Percentiles rank a stretch among this genome's conserved stretches.
These are phyloP conservation scores for Colletotrichum spaethianum DNA, from an alignment of 2,329 filamentous ascomycete genomes.

Conservation along the genomic window DNA sequence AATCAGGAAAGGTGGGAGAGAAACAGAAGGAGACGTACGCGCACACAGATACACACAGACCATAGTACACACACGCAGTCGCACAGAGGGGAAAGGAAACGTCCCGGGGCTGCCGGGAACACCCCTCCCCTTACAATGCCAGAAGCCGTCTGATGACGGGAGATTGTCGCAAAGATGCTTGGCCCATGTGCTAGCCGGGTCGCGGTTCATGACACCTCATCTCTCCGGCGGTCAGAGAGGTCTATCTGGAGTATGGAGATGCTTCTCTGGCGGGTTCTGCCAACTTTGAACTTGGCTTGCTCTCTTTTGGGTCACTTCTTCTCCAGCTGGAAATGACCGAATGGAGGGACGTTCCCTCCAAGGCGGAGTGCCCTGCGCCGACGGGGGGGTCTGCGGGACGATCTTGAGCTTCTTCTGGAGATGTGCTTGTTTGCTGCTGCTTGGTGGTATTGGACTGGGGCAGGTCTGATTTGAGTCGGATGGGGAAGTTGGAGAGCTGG, in stretches of 20 bases:
- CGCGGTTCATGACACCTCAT: constrained; percentile 13
- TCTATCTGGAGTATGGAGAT: background rate
- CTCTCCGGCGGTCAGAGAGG: constrained; percentile 10
- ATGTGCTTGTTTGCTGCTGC: background rate
- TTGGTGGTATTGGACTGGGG: background rate
- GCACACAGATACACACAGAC: background rate
- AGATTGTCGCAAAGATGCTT: constrained; percentile 30
- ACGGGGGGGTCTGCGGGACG: constrained; percentile 18
- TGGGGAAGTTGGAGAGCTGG: constrained; percentile 4
- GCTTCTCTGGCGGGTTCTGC: background rate
- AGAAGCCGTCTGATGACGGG: constrained; percentile 38
- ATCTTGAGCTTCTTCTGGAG: constrained; percentile 20
- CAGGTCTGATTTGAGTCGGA: background rate
- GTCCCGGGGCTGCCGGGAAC: background rate
- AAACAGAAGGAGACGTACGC: background rate
- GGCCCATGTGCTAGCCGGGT: background rate
- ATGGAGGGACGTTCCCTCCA: constrained; percentile 24
- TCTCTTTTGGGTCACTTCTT: background rate
- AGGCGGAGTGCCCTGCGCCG: constrained; percentile 2
- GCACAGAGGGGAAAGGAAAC: background rate
- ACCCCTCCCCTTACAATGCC: constrained; percentile 16
- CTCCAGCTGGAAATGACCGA: background rate
- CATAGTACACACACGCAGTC: too few relatives aligned
- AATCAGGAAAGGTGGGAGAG: constrained; percentile 20
- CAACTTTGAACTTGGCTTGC: background rate